Conservation (phyloP, 2,329 filamentous ascomycete species). For the Cytospora leucostoma region DNA sequence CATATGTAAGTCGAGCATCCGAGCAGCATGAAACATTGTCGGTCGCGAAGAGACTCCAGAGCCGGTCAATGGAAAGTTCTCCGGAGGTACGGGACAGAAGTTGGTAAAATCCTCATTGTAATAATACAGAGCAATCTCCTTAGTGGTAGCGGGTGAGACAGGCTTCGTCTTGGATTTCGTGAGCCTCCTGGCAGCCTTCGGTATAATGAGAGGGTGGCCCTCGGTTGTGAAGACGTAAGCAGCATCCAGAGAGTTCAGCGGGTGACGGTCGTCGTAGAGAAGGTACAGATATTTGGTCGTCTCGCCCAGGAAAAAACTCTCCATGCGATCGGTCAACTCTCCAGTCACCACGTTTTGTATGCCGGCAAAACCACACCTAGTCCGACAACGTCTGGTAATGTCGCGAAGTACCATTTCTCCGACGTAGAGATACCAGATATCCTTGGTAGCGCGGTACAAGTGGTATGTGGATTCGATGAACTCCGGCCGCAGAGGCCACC, state of each 20-base stretch:
- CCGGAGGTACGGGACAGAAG: conserved; percentile 67
- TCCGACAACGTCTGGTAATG: conserved; percentile 85
- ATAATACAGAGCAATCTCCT: conserved; percentile 35
- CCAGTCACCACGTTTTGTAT: conserved; percentile 80
- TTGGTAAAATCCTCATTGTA: conserved; percentile 52
- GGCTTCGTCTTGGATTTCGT: conserved; percentile 30
- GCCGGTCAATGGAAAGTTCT: conserved; percentile 64
- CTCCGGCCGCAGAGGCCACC: conserved; percentile 95
- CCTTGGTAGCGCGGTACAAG: conserved; percentile 87
- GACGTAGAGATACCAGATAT: conserved; percentile 94
- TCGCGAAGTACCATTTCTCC: conserved; percentile 94
- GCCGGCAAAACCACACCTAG: conserved; percentile 89
- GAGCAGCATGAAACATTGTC: conserved; percentile 88
- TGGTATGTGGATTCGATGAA: conserved; percentile 98
- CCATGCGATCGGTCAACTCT: conserved; percentile 91
- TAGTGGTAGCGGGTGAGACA: conserved; percentile 25
- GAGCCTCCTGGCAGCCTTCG: conserved; percentile 45
- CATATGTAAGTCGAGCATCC: conserved; percentile 77
- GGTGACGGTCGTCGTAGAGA: conserved; percentile 82
- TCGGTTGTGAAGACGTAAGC: conserved; percentile 95
- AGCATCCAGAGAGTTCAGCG: conserved; percentile 82
- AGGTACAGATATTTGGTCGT: conserved; percentile 95
- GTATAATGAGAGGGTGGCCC: conserved; percentile 88
- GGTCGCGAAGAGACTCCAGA: conserved; percentile 77
- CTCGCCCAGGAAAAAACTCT: conserved; percentile 97